These are phyloP conservation scores for Anisodus acutangulus DNA, from an alignment of 257 asterid genomes.

Conservation along the genomic window DNA sequence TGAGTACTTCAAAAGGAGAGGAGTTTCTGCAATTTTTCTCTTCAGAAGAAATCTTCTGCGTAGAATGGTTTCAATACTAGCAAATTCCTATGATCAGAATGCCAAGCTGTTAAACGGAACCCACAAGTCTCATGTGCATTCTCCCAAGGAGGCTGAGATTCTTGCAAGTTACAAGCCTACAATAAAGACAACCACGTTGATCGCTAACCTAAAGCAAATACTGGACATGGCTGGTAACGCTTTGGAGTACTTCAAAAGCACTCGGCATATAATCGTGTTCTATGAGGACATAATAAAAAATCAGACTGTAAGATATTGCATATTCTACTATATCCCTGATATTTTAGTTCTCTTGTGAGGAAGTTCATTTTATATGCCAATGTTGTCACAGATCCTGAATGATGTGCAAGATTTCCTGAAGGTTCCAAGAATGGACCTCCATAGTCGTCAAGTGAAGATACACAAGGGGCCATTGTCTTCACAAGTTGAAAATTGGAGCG, in stretches of 20 bases:
- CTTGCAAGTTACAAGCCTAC: slow-evolving; percentile 87
- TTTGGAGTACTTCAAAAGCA: slow-evolving; percentile 74
- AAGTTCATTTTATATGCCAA: background rate
- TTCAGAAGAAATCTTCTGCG: slow-evolving; percentile 89
- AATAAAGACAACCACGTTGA: slow-evolving; percentile 61
- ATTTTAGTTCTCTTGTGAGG: background rate
- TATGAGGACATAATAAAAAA: slow-evolving; percentile 83
- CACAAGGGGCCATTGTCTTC: slow-evolving; percentile 75
- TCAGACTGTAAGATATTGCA: slow-evolving; percentile 61
- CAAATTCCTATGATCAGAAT: slow-evolving; percentile 79
- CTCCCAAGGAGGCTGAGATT: slow-evolving; percentile 77
- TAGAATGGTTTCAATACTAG: slow-evolving; percentile 81
- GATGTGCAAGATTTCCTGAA: slow-evolving; percentile 81
- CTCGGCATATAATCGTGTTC: slow-evolving; percentile 76
- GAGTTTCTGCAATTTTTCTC: slow-evolving; percentile 85
- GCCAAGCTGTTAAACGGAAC: slow-evolving; percentile 91
- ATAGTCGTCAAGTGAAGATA: slow-evolving; percentile 90
- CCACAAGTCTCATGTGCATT: slow-evolving; percentile 95
- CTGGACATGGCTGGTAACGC: slow-evolving; percentile 67
- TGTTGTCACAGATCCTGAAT: slow-evolving; percentile 59
- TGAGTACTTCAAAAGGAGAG: slow-evolving; percentile 75
- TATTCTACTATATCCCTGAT: background rate
- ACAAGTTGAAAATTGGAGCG: slow-evolving; percentile 87
- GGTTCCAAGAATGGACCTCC: slow-evolving; percentile 66
- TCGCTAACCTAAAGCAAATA: slow-evolving; percentile 70